Evolutionary conservation across 768 basidiomycete species (phyloP).

Genomic region (Collybiopsis confluens): DNA sequence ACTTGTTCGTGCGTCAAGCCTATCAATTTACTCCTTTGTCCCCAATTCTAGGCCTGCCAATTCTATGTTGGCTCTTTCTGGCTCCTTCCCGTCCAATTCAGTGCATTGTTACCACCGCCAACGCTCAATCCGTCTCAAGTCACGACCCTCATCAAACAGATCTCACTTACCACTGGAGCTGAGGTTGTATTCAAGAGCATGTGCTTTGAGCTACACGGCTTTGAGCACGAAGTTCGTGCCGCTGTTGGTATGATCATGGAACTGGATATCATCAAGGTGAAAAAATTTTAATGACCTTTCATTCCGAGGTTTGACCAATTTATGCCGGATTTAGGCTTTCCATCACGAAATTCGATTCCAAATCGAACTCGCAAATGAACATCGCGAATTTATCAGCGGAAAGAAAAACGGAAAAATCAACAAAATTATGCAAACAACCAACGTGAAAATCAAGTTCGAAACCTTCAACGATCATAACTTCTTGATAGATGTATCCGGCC

Average conservation of each 20-base stretch:
- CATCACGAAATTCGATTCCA: conserved; percentile 98
- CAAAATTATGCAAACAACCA: conserved; percentile 97
- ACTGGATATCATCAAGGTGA: conserved; percentile 85
- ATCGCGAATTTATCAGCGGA: conserved; percentile 96
- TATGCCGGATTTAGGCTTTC: conserved; percentile 54
- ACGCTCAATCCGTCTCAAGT: conserved; percentile 81
- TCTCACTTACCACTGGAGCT: conserved; percentile 82
- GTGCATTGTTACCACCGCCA: conserved; percentile 80
- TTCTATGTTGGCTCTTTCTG: conserved; percentile 97
- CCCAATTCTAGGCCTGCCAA: conserved; percentile 69
- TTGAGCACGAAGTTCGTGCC: conserved; percentile 85
- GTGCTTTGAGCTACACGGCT: conserved; percentile 95
- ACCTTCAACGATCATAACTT: conserved; percentile 97
- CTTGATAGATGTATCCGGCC: conserved; percentile 86
- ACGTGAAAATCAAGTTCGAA: conserved; percentile 98
- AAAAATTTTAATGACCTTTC: background rate
- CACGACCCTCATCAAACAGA: conserved; percentile 78
- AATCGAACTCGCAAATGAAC: conserved; percentile 95
- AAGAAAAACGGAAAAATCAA: conserved; percentile 99
- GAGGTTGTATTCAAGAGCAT: conserved; percentile 96
- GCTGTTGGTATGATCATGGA: conserved; percentile 87
- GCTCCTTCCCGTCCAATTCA: conserved; percentile 92
- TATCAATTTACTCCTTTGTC: too few species aligned
- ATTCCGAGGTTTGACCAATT: conserved; percentile 4
- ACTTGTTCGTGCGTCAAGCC: background rate